A percentile compares a stretch with the other conserved stretches of the same genome.
These are phyloP conservation scores for Biscogniauxia mediterranea DNA, from an alignment of 2,329 filamentous ascomycete genomes.

Conservation along the genomic window DNA sequence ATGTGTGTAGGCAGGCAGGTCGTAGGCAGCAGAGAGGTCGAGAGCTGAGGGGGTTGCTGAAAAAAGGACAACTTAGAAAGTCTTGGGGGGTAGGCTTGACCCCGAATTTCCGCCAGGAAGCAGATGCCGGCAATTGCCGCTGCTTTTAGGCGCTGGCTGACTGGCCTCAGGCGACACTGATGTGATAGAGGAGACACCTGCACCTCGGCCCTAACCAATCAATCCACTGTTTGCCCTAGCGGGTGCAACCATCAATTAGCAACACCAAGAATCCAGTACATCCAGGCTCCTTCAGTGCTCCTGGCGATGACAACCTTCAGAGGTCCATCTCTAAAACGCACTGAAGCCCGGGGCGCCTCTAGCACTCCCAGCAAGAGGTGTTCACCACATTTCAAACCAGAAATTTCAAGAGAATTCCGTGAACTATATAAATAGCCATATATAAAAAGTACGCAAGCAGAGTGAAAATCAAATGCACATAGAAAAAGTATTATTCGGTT, in stretches of 20 bases:
- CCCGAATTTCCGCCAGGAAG: slow-evolving; percentile 25
- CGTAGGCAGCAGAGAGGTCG: slow-evolving; percentile 1
- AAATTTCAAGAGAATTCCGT: slow-evolving; percentile 4
- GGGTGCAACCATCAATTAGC: slow-evolving; percentile 28
- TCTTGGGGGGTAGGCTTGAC: slow-evolving; percentile 31
- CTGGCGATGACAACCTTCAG: slow-evolving; percentile 13
- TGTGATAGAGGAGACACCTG: slow-evolving; percentile 21
- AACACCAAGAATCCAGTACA: slow-evolving; percentile 21
- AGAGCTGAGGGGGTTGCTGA: slow-evolving; percentile 7
- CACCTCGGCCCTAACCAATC: slow-evolving; percentile 25
- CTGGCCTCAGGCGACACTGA: slow-evolving; percentile 18
- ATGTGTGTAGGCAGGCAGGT: too few species aligned
- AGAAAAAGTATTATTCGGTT: neutral
- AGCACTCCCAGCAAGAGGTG: slow-evolving; percentile 1
- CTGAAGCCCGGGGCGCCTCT: slow-evolving; percentile 3
- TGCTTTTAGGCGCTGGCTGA: slow-evolving; percentile 25
- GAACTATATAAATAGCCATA: neutral
- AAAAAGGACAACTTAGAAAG: slow-evolving; percentile 15
- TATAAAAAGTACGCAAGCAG: neutral
- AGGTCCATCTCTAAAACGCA: slow-evolving; percentile 21
- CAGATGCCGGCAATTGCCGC: slow-evolving; percentile 28
- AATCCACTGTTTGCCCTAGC: slow-evolving; percentile 19
- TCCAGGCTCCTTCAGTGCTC: slow-evolving; percentile 12
- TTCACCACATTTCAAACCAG: slow-evolving; percentile 9
- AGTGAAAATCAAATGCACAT: neutral